Evolutionary conservation across 2,329 filamentous ascomycete genomes (phyloP).

Genomic region (Talaromyces sp.): DNA sequence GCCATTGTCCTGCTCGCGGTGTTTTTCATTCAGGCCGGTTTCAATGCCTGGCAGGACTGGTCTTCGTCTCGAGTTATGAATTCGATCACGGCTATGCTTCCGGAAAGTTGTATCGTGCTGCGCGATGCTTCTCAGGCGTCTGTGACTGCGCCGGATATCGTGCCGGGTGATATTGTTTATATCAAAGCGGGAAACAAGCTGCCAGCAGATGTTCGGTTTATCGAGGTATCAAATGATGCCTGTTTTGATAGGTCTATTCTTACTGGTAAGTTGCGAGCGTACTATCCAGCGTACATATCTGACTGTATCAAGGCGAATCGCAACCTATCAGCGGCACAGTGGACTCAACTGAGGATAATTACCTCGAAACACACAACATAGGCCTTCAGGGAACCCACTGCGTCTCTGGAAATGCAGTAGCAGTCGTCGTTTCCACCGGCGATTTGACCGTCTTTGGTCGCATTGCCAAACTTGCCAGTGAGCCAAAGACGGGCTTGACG

Average conservation of each 20-base stretch:
- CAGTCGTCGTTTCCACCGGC: constrained; percentile 66
- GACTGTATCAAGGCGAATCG: constrained; percentile 52
- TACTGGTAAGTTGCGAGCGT: constrained; percentile 34
- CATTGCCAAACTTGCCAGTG: constrained; percentile 66
- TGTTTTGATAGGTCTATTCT: constrained; percentile 70
- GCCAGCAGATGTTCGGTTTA: constrained; percentile 66
- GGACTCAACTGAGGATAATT: constrained; percentile 65
- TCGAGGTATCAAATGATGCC: constrained; percentile 62
- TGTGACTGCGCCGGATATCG: constrained; percentile 55
- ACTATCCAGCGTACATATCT: neutral
- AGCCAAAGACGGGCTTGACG: constrained; percentile 62
- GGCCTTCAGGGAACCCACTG: constrained; percentile 77
- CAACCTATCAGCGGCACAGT: constrained; percentile 58
- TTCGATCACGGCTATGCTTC: constrained; percentile 75
- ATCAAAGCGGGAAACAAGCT: constrained; percentile 69
- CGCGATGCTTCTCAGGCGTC: constrained; percentile 52
- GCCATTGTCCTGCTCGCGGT: constrained; percentile 68
- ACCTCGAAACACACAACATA: constrained; percentile 70
- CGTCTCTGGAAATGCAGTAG: constrained; percentile 61
- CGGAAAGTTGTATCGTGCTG: constrained; percentile 62
- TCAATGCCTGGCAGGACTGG: constrained; percentile 70
- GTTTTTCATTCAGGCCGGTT: constrained; percentile 63
- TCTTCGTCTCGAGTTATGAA: constrained; percentile 72
- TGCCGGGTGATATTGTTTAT: constrained; percentile 65
- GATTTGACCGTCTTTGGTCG: constrained; percentile 70